Evolutionary conservation across 176 grass and related monocot species (phyloP), one percentile per base, ranked within the genome.

Genomic region (Lolium rigidum): DNA sequence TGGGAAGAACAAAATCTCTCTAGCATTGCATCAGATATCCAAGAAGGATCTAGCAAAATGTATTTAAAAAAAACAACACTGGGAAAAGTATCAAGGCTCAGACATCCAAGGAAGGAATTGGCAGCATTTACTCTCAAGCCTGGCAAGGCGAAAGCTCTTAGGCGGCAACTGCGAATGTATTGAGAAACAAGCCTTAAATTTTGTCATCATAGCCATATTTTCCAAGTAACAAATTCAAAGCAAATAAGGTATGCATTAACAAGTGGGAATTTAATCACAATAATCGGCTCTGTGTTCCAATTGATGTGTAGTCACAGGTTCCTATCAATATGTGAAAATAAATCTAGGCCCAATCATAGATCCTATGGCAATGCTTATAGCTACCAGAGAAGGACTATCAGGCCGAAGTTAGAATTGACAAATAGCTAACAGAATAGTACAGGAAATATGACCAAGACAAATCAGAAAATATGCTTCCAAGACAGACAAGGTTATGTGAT

Each of bases 281-380:
- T 86, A 91, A 98, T 21, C 86, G 96, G 96, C 93, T 90, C 96
- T 83, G 71, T 91, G 47, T 78, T 94, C 86, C 9, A 51, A 92
- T 8, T 20, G 10, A 2, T 9, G 17, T 54, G 24, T 9, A 17
- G 25, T 54, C 48, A 48, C 15, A 76, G 73, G 73, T 54, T 54
- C 73, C 96, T 95, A 98, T 98, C 92, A 94, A 91, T 61, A 56
- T 81, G 90, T 86, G 92, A 95, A 88, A 82, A 43, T 91, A 14
- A 10, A 13, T 95, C 0, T 98, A 3, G 86, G 90, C 73, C 48
- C 48, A 51, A 76, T 54, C 49, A 76, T 76, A 76, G 73, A 52
- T 54, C 48, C 73, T 51, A 18, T 25, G 73, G 52, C 15, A 76
- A 76, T 54, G 73, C 48, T 6, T 31, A 0, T 18, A 76, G 88